phyloP scores from a whole-genome alignment of 805 yeast genomes.

The Ogataea wickerhamii region DNA sequence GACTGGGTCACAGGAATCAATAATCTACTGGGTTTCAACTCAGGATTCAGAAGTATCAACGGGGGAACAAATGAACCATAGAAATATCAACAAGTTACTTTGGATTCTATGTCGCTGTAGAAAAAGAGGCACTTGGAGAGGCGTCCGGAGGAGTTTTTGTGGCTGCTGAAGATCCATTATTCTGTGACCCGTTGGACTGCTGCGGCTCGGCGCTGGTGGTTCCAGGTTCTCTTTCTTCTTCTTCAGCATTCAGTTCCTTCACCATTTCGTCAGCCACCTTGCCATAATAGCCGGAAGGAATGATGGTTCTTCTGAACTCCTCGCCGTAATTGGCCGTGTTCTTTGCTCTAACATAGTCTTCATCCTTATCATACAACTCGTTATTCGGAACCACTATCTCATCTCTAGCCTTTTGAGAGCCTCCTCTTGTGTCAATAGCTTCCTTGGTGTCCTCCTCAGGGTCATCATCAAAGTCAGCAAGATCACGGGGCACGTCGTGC shows the following conservation, averaged over 20 bases:
- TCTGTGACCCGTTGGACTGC: neutral
- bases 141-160: neutral
- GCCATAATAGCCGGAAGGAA: constrained; percentile 23
- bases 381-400: constrained; percentile 63
- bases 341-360: constrained; percentile 34
- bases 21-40: constrained; percentile 83
- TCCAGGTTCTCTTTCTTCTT: constrained; percentile 12
- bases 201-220: neutral
- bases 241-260: constrained; percentile 20
- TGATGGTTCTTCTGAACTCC: constrained; percentile 10
- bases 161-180: neutral
- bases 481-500: constrained; percentile 83
- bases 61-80: constrained; percentile 2
- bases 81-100: too few relatives aligned
- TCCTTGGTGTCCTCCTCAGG: constrained; percentile 71
- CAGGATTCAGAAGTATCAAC: constrained; percentile 58
- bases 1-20: constrained; percentile 94
- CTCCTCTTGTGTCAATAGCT: constrained; percentile 88
- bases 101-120: neutral
- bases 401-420: constrained; percentile 83
- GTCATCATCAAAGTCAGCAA: constrained; percentile 82
- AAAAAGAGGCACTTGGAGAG: too few relatives aligned
- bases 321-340: constrained; percentile 17
- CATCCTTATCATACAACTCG: constrained; percentile 74
- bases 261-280: constrained; percentile 31